Conservation (phyloP, 2,329 filamentous ascomycete species). For the Lasiodiplodia citricola region DNA sequence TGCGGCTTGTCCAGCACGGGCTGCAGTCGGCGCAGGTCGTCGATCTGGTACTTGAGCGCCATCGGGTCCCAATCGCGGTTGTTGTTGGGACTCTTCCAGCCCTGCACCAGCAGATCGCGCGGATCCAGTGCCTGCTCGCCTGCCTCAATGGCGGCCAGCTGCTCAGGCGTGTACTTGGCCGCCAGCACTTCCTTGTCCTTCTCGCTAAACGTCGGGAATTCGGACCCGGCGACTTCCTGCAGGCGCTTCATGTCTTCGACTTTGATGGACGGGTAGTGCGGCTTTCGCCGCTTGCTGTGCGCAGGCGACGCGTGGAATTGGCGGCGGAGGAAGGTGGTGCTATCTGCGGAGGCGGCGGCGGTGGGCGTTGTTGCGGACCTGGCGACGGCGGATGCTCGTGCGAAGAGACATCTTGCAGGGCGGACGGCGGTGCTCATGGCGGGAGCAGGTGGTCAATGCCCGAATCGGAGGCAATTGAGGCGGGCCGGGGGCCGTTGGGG, state of each 20-base stretch:
- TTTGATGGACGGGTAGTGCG: slow-evolving; percentile 52
- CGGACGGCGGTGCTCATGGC: slow-evolving; percentile 49
- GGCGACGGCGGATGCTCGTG: slow-evolving; percentile 33
- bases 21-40: slow-evolving; percentile 79
- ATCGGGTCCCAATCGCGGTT: slow-evolving; percentile 75
- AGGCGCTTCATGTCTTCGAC: slow-evolving; percentile 41
- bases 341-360: slow-evolving; percentile 19
- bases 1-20: slow-evolving; percentile 69
- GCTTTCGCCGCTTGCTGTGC: slow-evolving; percentile 41
- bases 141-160: slow-evolving; percentile 80
- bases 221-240: slow-evolving; percentile 32
- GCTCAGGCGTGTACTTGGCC: slow-evolving; percentile 76
- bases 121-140: slow-evolving; percentile 78
- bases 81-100: slow-evolving; percentile 53
- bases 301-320: slow-evolving; percentile 48
- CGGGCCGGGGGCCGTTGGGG: slow-evolving; percentile 2
- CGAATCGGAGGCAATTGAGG: neutral
- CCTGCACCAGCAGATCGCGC: slow-evolving; percentile 75
- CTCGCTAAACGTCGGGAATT: slow-evolving; percentile 68
- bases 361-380: slow-evolving; percentile 36
- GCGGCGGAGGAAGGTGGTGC: slow-evolving; percentile 39
- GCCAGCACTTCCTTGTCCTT: slow-evolving; percentile 68
- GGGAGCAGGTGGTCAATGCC: slow-evolving; percentile 27
- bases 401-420: slow-evolving; percentile 49
- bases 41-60: slow-evolving; percentile 65